Evolutionary conservation across 805 yeast species (phyloP).

Genomic region (Pichia membranifaciens): DNA sequence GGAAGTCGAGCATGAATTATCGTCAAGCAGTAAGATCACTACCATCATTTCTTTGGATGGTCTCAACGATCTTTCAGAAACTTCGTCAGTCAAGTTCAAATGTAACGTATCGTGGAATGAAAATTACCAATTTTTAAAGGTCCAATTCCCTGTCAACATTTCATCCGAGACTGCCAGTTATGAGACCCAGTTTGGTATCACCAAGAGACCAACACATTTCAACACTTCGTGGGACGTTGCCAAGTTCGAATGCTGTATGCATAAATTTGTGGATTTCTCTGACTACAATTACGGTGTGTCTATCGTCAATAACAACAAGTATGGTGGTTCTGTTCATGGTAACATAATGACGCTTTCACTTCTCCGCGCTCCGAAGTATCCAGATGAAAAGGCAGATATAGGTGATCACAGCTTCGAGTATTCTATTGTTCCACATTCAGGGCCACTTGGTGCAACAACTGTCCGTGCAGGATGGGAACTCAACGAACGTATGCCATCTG

Average conservation of each 20-base stretch:
- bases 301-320: conserved; percentile 75
- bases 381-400: conserved; percentile 93
- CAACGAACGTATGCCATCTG: conserved; percentile 44
- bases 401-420: conserved; percentile 79
- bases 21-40: conserved; percentile 50
- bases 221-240: conserved; percentile 97
- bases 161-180: conserved; percentile 73
- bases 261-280: conserved; percentile 87
- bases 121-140: conserved; percentile 81
- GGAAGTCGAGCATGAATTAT: conserved; percentile 54
- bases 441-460: conserved; percentile 55
- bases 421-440: conserved; percentile 78
- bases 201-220: conserved; percentile 88
- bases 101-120: conserved; percentile 82
- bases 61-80: conserved; percentile 30
- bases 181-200: conserved; percentile 91
- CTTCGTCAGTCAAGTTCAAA: conserved; percentile 44
- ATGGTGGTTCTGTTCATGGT: conserved; percentile 94
- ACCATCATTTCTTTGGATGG: conserved; percentile 70
- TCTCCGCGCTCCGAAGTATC: conserved; percentile 87
- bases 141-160: conserved; percentile 88
- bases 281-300: conserved; percentile 86
- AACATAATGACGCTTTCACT: conserved; percentile 80
- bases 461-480: conserved; percentile 75
- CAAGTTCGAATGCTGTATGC: conserved; percentile 92